Conservation (phyloP, 1,139 yeast species). For the Scheffersomyces quercinus region DNA sequence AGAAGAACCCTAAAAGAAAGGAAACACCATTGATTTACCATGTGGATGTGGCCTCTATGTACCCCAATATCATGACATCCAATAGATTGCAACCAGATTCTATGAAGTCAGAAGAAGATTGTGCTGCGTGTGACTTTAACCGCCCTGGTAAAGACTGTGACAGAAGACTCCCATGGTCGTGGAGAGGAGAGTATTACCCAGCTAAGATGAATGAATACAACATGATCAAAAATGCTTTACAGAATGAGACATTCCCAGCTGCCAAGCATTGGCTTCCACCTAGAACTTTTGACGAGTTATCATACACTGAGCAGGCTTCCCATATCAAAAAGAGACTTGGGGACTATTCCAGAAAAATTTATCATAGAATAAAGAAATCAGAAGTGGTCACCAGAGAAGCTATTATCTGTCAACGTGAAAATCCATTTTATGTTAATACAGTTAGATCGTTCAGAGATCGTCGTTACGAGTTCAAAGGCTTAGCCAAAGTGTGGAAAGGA, state of each 20-base stretch:
- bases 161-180: slow-evolving; percentile 89
- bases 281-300: slow-evolving; percentile 70
- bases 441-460: slow-evolving; percentile 95
- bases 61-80: slow-evolving; percentile 97
- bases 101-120: slow-evolving; percentile 91
- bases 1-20: slow-evolving; percentile 58
- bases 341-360: slow-evolving; percentile 83
- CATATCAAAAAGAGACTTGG: slow-evolving; percentile 76
- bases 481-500: slow-evolving; percentile 93
- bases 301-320: slow-evolving; percentile 76
- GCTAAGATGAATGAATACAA: slow-evolving; percentile 89
- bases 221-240: slow-evolving; percentile 83
- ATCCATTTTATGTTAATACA: slow-evolving; percentile 94
- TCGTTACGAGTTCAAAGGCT: slow-evolving; percentile 91
- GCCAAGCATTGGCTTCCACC: slow-evolving; percentile 55
- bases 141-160: slow-evolving; percentile 95
- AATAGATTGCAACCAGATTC: slow-evolving; percentile 98
- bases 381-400: slow-evolving; percentile 90
- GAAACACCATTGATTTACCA: slow-evolving; percentile 92
- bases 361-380: slow-evolving; percentile 77
- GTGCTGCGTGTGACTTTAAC: slow-evolving; percentile 97
- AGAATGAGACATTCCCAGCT: slow-evolving; percentile 75
- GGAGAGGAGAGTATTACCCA: slow-evolving; percentile 97
- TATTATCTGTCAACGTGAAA: slow-evolving; percentile 94
- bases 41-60: slow-evolving; percentile 99